phyloP scores from a whole-genome alignment of 1,284 basidiomycete species.

The Neonothopanus nambi region DNA sequence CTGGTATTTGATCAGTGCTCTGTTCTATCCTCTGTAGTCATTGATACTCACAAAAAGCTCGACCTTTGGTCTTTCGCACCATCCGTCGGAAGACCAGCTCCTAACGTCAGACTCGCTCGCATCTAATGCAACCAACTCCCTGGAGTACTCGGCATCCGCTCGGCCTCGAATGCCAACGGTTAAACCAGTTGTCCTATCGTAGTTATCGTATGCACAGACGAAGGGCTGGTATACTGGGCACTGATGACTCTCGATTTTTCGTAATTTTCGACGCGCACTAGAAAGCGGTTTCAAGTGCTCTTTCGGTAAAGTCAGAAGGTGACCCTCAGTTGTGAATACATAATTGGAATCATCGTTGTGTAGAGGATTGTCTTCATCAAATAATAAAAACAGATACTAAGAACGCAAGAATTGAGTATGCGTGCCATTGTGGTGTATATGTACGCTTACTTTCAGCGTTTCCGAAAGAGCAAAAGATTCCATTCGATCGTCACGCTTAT shows the following conservation, averaged over 20 bases:
- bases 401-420: neutral
- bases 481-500: slow-evolving; percentile 87
- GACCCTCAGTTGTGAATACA: slow-evolving; percentile 92
- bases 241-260: slow-evolving; percentile 65
- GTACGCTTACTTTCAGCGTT: slow-evolving; percentile 71
- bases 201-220: slow-evolving; percentile 32
- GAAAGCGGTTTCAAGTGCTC: slow-evolving; percentile 58
- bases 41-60: slow-evolving; percentile 65
- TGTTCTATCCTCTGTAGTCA: neutral
- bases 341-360: slow-evolving; percentile 78
- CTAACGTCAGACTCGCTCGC: slow-evolving; percentile 51
- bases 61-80: slow-evolving; percentile 71
- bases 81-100: slow-evolving; percentile 67
- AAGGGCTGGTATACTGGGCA: slow-evolving; percentile 71
- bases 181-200: slow-evolving; percentile 45
- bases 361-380: slow-evolving; percentile 81
- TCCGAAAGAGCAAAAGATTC: slow-evolving; percentile 91
- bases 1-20: slow-evolving; percentile 35
- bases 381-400: slow-evolving; percentile 89
- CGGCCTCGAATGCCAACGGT: slow-evolving; percentile 69
- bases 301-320: slow-evolving; percentile 72
- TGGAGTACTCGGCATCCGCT: slow-evolving; percentile 76
- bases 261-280: slow-evolving; percentile 56
- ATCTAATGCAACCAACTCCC: slow-evolving; percentile 59
- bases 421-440: neutral